Base-by-base conservation (phyloP, 2,329 filamentous ascomycete genomes). In the Colletotrichum camelliae region DNA sequence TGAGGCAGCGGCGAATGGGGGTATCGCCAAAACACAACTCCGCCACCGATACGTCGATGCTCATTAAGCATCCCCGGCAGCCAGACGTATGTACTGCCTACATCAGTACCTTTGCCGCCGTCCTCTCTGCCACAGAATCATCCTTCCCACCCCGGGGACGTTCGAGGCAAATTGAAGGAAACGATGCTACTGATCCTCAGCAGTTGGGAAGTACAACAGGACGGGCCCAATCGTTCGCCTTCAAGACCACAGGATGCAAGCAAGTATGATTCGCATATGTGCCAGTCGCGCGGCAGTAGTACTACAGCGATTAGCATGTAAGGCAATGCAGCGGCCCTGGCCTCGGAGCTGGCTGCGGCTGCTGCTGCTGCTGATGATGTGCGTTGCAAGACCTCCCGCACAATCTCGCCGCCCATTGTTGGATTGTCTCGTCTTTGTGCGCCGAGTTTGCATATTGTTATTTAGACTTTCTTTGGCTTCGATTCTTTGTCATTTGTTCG, bases 261-360 rank as follows among this genome's bases (percentile, higher is more conserved):
- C 84, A 86, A 82, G 83, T 85, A 85, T 86, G 85, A 82, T 86
- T 81, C 82, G 85, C 83, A 86, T 85, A 83, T 83, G 80, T 82
- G 67, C 61, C 33, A 67, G 61, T 66, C 39, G 37, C 64, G 74
- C 72, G 43, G 76, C 76, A 74, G 64, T 58, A 48, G 55, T 81
- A 77, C 78, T 77, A 71, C 70, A 71, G 70, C n/a, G 61, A 66
- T 43, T 71, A 72, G 37, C 62, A 72, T 75, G 74, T 69, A 74
- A 68, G 65, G 60, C 70, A 69, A 70, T 74, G 77, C 77, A 77
- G 68, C 70, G 77, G 72, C 70, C 72, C 70, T 72, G 60, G 65
- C 67, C 69, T 75, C 43, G 43, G 65, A 27, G 43, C 43, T 37
- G 31, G 35, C 27, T 58, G 55, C 55, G 31, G 55, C 55, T 65